phyloP scores from a whole-genome alignment of 805 yeast species.

The Isabelozyma pseudorhagii region DNA sequence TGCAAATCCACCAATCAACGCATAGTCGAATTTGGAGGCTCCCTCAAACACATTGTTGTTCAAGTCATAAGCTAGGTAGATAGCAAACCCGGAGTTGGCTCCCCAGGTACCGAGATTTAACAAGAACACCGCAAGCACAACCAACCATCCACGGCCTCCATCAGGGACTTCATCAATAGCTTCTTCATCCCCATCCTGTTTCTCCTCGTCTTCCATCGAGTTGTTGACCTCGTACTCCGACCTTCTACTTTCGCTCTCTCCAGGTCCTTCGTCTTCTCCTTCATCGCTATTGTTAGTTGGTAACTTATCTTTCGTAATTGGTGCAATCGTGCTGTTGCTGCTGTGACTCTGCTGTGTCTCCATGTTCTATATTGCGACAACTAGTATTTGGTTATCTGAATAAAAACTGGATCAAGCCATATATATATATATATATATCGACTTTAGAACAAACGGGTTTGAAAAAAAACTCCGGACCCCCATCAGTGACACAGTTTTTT shows the following conservation, averaged over 20 bases:
- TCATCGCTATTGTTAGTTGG: background rate
- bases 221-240: conserved; percentile 8
- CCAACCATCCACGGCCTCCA: conserved; percentile 64
- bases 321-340: background rate
- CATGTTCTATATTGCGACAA: no score
- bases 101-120: conserved; percentile 65
- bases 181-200: background rate
- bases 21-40: conserved; percentile 52
- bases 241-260: conserved; percentile 1
- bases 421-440: no score
- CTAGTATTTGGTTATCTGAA: no score
- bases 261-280: conserved; percentile 1
- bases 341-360: background rate
- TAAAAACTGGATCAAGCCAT: no score
- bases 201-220: background rate
- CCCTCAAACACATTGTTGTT: conserved; percentile 46
- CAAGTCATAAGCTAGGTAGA: conserved; percentile 53
- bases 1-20: conserved; percentile 60
- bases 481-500: no score
- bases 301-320: background rate
- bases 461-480: no score
- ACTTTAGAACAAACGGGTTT: no score
- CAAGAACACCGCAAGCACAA: conserved; percentile 44
- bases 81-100: conserved; percentile 57
- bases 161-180: conserved; percentile 24